phyloP scores from a whole-genome alignment of 129 eudicot species.

The Apium graveolens region DNA sequence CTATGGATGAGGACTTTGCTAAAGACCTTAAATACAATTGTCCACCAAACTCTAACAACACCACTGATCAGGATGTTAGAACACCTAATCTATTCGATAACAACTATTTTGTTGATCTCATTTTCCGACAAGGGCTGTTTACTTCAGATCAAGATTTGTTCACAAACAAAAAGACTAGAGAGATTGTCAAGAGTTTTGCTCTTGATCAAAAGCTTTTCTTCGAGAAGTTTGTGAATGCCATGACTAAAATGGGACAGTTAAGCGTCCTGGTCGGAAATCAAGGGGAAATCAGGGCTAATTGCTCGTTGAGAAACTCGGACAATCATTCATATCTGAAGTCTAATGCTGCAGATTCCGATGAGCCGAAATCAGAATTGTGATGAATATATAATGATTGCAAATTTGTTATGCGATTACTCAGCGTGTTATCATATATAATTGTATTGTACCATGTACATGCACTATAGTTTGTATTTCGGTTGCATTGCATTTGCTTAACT shows the following conservation, averaged over 20 bases:
- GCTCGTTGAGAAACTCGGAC: background rate
- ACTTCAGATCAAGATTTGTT: conserved; percentile 59
- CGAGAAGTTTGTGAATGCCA: conserved; percentile 9
- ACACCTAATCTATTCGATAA: conserved; percentile 50
- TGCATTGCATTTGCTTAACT: background rate
- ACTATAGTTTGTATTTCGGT: background rate
- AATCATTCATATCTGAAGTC: conserved; percentile 11
- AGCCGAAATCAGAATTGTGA: conserved; percentile 4
- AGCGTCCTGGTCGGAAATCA: background rate
- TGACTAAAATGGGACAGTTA: conserved; percentile 9
- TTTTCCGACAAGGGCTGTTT: conserved; percentile 50
- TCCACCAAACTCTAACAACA: conserved; percentile 41
- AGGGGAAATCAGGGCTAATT: background rate
- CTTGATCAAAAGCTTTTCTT: conserved; percentile 5
- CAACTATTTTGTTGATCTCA: conserved; percentile 43
- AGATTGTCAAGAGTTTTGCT: conserved; percentile 48
- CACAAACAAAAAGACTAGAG: conserved; percentile 35
- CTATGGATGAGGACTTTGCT: conserved; percentile 43
- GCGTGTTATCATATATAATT: too few relatives aligned
- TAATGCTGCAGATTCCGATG: background rate
- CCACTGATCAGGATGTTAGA: conserved; percentile 35
- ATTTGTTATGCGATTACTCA: background rate
- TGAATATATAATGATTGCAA: background rate
- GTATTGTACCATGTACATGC: background rate
- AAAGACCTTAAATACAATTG: conserved; percentile 41